Conservation (phyloP, 2,329 filamentous ascomycete species). For the Davidsoniella australis region DNA sequence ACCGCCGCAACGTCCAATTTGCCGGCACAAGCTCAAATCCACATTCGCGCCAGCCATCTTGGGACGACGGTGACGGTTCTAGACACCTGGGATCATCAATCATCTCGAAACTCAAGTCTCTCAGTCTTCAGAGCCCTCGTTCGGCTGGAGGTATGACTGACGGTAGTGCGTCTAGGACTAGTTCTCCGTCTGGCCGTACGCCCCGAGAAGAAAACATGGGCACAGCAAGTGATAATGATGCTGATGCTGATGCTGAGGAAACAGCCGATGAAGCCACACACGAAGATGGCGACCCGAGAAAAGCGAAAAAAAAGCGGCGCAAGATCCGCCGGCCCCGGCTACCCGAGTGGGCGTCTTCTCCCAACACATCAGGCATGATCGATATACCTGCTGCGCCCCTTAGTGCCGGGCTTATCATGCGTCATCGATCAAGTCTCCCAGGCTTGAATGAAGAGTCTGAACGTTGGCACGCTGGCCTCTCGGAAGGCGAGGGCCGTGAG, state of each 20-base stretch:
- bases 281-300: constrained; percentile 34
- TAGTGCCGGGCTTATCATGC: constrained; percentile 31
- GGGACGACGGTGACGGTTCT: constrained; percentile 45
- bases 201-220: constrained; percentile 28
- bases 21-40: constrained; percentile 35
- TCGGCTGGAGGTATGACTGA: constrained; percentile 15
- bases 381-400: constrained; percentile 13
- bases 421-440: constrained; percentile 48
- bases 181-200: constrained; percentile 2
- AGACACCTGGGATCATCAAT: constrained; percentile 47
- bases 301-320: constrained; percentile 45
- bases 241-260: constrained; percentile 66
- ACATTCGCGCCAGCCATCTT: constrained; percentile 46
- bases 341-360: constrained; percentile 39
- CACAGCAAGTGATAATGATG: constrained; percentile 48
- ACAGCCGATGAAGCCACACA: constrained; percentile 45
- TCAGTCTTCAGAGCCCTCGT: constrained; percentile 40
- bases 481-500: constrained; percentile 59
- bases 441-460: constrained; percentile 41
- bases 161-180: constrained; percentile 16
- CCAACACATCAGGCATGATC: constrained; percentile 38
- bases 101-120: constrained; percentile 62
- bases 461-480: constrained; percentile 31
- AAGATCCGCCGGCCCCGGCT: constrained; percentile 40
- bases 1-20: constrained; percentile 58